Conservation (phyloP, 1,139 yeast genomes). For the Williopsis jadinii region DNA sequence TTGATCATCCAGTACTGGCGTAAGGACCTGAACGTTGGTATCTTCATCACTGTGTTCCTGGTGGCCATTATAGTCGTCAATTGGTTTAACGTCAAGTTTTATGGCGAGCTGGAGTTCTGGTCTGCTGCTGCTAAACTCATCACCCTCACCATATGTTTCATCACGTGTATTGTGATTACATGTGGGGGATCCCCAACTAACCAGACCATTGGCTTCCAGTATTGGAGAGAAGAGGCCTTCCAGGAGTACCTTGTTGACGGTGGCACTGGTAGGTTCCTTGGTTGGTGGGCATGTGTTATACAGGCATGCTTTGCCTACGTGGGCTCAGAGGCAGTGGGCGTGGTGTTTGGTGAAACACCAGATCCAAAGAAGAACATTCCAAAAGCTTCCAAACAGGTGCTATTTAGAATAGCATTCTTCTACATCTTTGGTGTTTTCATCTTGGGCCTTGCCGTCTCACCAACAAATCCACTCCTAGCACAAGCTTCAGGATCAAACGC, state of each 20-base stretch:
- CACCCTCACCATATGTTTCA: conserved; percentile 57
- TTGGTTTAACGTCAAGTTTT: conserved; percentile 62
- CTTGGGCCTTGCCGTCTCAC: conserved; percentile 55
- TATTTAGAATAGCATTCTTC: conserved; percentile 61
- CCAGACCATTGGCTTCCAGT: conserved; percentile 52
- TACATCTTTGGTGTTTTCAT: conserved; percentile 49
- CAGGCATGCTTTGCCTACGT: conserved; percentile 78
- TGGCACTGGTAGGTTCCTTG: no score
- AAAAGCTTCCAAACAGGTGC: conserved; percentile 58
- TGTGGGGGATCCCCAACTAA: conserved; percentile 57
- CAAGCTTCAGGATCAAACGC: conserved; percentile 44
- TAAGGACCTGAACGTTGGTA: conserved; percentile 54
- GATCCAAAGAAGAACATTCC: conserved; percentile 64
- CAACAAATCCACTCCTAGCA: conserved; percentile 38
- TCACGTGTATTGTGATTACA: conserved; percentile 52
- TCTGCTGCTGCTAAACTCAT: conserved; percentile 53
- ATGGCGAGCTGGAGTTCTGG: conserved; percentile 63
- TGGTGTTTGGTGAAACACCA: conserved; percentile 73
- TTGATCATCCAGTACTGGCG: conserved; percentile 62
- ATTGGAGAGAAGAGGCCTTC: conserved; percentile 58
- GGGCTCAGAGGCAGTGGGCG: conserved; percentile 68
- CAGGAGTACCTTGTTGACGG: no score
- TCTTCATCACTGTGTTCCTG: conserved; percentile 59
- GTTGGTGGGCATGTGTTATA: conserved; percentile 46
- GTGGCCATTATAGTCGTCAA: conserved; percentile 47